Evolutionary conservation across 306 rosid genomes (phyloP).

Genomic region (Hippophae rhamnoides): DNA sequence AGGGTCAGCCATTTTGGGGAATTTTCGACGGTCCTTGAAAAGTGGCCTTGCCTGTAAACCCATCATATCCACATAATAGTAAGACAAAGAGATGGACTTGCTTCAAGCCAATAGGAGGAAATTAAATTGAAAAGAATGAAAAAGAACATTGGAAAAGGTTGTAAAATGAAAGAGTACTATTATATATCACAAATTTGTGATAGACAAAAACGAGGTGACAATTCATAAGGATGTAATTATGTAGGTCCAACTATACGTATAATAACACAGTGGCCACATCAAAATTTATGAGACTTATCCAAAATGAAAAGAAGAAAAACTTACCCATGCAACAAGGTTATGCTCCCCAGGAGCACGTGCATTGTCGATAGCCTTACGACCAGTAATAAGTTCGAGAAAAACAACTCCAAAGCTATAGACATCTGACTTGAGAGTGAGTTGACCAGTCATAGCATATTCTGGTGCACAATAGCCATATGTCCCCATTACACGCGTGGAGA

Average conservation of each 20-base stretch:
- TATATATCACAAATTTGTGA: too few relatives aligned
- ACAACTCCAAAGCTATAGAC: constrained; percentile 83
- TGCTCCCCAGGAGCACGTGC: constrained; percentile 45
- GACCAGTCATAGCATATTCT: constrained; percentile 74
- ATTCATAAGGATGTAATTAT: too few relatives aligned
- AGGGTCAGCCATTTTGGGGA: constrained; percentile 73
- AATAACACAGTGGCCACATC: too few relatives aligned
- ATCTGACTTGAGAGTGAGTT: constrained; percentile 67
- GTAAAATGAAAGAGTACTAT: too few relatives aligned
- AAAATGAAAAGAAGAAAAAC: constrained; percentile 12
- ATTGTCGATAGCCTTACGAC: constrained; percentile 68
- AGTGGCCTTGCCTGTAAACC: constrained; percentile 58
- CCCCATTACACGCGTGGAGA: constrained; percentile 73
- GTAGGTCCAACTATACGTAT: too few relatives aligned
- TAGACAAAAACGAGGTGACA: too few relatives aligned
- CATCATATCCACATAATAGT: constrained; percentile 5
- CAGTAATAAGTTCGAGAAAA: constrained; percentile 71
- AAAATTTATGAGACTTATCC: background rate
- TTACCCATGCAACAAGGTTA: constrained; percentile 82
- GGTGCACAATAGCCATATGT: constrained; percentile 90
- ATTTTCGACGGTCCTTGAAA: constrained; percentile 54
- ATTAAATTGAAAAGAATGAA: background rate
- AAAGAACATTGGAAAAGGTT: background rate
- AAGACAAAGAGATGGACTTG: constrained; percentile 8
- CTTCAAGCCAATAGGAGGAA: constrained; percentile 11